These are phyloP conservation scores for Salix brachista DNA, from an alignment of 345 rosid species.

Conservation along the genomic window DNA sequence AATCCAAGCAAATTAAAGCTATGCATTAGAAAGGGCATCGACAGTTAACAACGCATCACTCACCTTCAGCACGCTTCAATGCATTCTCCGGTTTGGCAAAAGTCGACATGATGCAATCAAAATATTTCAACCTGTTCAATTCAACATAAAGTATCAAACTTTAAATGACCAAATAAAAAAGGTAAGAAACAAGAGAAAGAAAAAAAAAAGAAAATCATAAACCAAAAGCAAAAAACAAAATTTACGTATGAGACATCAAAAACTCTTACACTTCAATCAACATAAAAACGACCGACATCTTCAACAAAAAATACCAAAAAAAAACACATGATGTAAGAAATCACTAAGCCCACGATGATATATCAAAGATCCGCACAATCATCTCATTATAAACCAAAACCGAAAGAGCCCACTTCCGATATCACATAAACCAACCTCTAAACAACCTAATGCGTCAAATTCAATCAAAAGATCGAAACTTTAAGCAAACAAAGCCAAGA, in stretches of 20 bases:
- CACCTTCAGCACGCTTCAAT: constrained; percentile 89
- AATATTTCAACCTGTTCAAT: not conserved
- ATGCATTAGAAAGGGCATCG: not conserved
- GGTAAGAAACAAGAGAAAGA: not conserved
- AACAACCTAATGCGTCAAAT: not conserved
- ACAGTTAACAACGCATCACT: constrained; percentile 1
- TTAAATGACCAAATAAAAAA: not conserved
- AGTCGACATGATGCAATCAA: constrained; percentile 48
- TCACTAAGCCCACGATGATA: not conserved
- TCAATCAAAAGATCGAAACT: not conserved
- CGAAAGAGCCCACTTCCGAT: not conserved
- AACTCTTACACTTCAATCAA: not conserved
- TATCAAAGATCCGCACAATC: not conserved
- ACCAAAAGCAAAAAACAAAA: not conserved
- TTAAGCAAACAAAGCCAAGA: not conserved
- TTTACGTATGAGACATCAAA: not conserved
- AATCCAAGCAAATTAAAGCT: not conserved
- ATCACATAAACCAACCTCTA: not conserved
- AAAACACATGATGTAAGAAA: not conserved
- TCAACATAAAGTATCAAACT: not conserved
- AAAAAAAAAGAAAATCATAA: not conserved
- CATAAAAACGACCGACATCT: not conserved
- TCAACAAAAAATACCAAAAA: not conserved
- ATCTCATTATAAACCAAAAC: not conserved
- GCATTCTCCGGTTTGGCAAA: constrained; percentile 91